Evolutionary conservation across 2,329 filamentous ascomycete genomes (phyloP).

Genomic region (Fusarium longipes): DNA sequence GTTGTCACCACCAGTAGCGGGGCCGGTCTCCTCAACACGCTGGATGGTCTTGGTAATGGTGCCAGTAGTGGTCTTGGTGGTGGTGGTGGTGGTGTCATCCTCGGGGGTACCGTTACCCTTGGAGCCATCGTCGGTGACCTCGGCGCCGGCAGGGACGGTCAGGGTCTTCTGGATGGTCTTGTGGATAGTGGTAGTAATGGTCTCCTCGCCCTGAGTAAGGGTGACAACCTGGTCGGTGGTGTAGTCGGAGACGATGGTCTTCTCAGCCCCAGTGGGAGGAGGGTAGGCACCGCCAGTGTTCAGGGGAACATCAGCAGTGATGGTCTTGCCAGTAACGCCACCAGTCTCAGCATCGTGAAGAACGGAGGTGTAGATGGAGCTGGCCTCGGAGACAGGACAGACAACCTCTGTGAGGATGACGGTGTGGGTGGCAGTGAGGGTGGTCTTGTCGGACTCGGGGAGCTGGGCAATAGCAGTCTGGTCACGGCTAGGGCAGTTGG

Average conservation of each 20-base stretch:
- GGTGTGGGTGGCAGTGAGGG: slow-evolving; percentile 54
- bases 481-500: slow-evolving; percentile 62
- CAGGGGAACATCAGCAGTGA: slow-evolving; percentile 42
- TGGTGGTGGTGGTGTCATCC: slow-evolving; percentile 54
- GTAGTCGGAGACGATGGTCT: slow-evolving; percentile 45
- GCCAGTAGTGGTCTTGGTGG: slow-evolving; percentile 52
- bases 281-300: slow-evolving; percentile 53
- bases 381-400: slow-evolving; percentile 59
- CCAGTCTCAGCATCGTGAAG: slow-evolving; percentile 52
- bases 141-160: slow-evolving; percentile 42
- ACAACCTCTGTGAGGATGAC: slow-evolving; percentile 55
- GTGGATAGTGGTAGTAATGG: slow-evolving; percentile 58
- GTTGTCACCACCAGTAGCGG: slow-evolving; percentile 37
- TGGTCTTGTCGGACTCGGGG: slow-evolving; percentile 51
- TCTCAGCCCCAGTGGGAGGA: slow-evolving; percentile 28
- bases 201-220: slow-evolving; percentile 50
- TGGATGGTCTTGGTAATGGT: slow-evolving; percentile 53
- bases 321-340: slow-evolving; percentile 51
- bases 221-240: slow-evolving; percentile 51
- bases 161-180: slow-evolving; percentile 56
- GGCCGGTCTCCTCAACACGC: slow-evolving; percentile 41
- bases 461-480: slow-evolving; percentile 50
- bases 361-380: slow-evolving; percentile 55
- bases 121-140: slow-evolving; percentile 33
- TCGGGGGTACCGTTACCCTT: slow-evolving; percentile 36